Percentiles rank a stretch among this genome's conserved stretches.
phyloP scores from a whole-genome alignment of 1,139 yeast genomes.

The Hansenula sp. region DNA sequence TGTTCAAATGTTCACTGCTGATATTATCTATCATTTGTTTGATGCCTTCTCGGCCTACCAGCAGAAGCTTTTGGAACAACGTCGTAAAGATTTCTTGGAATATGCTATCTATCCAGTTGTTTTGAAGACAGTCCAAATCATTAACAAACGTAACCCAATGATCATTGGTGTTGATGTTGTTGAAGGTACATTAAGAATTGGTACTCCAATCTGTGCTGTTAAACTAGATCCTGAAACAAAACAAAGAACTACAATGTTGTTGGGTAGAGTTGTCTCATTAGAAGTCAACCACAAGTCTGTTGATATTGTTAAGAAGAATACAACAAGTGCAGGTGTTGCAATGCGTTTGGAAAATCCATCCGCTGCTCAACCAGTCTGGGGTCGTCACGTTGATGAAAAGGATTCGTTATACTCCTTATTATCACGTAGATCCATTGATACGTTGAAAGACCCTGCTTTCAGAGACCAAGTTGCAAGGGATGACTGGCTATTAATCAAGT shows the following conservation, averaged over 20 bases:
- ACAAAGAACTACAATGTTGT: slow-evolving; percentile 63
- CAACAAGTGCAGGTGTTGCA: slow-evolving; percentile 97
- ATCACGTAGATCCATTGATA: slow-evolving; percentile 86
- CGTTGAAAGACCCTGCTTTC: slow-evolving; percentile 97
- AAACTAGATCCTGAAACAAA: slow-evolving; percentile 84
- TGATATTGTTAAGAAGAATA: slow-evolving; percentile 84
- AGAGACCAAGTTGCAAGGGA: slow-evolving; percentile 90
- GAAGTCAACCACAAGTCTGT: slow-evolving; percentile 92
- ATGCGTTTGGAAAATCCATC: slow-evolving; percentile 94
- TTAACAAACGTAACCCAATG: slow-evolving; percentile 99
- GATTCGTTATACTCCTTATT: slow-evolving; percentile 87
- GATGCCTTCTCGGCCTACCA: slow-evolving; percentile 95
- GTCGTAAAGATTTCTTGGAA: slow-evolving; percentile 85
- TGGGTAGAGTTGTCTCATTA: slow-evolving; percentile 84
- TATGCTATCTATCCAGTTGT: slow-evolving; percentile 96
- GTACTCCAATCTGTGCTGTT: slow-evolving; percentile 96
- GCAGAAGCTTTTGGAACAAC: slow-evolving; percentile 77
- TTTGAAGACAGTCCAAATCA: slow-evolving; percentile 88
- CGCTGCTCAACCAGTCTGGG: slow-evolving; percentile 95
- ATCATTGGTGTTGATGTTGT: slow-evolving; percentile 96
- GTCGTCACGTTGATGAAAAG: slow-evolving; percentile 94
- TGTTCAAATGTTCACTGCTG: slow-evolving; percentile 89
- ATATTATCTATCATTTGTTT: slow-evolving; percentile 92
- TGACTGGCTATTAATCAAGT: slow-evolving; percentile 90
- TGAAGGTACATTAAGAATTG: slow-evolving; percentile 85